A percentile compares a stretch with the other conserved stretches of the same genome.
Conservation (phyloP, 202 grass and related monocot species). For the Elaeis oleifera region DNA sequence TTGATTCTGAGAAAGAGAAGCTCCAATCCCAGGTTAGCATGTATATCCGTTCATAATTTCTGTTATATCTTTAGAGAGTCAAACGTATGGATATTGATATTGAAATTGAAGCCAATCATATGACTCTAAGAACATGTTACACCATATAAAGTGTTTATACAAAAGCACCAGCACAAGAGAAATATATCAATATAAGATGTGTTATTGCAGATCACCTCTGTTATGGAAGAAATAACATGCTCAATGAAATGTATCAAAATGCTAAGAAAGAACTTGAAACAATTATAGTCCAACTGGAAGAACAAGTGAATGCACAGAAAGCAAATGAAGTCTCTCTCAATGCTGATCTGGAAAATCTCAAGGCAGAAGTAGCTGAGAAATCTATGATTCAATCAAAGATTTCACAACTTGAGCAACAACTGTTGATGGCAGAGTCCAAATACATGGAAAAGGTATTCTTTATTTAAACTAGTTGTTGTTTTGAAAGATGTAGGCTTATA, state of each 20-base stretch:
- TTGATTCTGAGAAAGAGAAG: constrained; percentile 33
- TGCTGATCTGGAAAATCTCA: constrained; percentile 16
- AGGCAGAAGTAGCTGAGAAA: constrained; percentile 35
- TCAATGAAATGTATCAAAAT: constrained; percentile 54
- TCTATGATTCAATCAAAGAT: constrained; percentile 62
- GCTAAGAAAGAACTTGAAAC: constrained; percentile 63
- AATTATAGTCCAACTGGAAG: constrained; percentile 57
- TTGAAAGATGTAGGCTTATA: neutral
- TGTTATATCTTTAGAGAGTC: neutral
- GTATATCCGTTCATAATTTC: constrained; percentile 16
- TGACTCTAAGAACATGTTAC: too few species aligned
- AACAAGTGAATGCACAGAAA: constrained; percentile 43
- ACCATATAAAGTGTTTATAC: too few species aligned
- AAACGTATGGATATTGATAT: too few species aligned
- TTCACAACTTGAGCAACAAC: constrained; percentile 74
- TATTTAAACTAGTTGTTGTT: constrained; percentile 9
- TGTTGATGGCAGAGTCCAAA: constrained; percentile 65
- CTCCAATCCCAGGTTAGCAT: constrained; percentile 63
- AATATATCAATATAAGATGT: too few species aligned
- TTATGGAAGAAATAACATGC: constrained; percentile 57
- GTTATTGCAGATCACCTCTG: constrained; percentile 40
- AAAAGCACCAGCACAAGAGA: too few species aligned
- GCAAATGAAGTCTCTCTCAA: constrained; percentile 14
- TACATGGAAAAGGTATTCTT: constrained; percentile 78
- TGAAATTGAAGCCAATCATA: too few species aligned